These are phyloP conservation scores for Trichoderma pleuroti DNA, from an alignment of 2,329 filamentous ascomycete genomes.

Conservation along the genomic window DNA sequence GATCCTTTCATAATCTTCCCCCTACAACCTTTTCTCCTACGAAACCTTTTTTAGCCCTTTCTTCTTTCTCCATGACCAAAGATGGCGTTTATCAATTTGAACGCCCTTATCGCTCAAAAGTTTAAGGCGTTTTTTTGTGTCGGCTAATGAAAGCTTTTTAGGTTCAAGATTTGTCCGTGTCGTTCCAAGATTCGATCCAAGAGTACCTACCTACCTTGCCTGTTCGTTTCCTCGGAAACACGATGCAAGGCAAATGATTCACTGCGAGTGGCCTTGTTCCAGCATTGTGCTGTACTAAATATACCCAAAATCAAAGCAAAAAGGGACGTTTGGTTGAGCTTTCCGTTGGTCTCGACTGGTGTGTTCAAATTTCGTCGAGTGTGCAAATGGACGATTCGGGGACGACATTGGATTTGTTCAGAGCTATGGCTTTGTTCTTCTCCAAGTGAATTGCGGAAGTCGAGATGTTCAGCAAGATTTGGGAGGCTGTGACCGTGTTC, in stretches of 20 bases:
- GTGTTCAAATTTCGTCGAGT: not conserved
- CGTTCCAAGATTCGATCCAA: not conserved
- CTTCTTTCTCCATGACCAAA: not conserved
- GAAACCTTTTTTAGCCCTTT: not conserved
- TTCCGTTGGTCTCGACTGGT: not conserved
- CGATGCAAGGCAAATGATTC: not conserved
- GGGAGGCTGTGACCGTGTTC: not conserved
- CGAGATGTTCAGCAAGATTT: not conserved
- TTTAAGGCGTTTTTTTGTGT: not conserved
- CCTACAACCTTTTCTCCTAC: rapidly evolving
- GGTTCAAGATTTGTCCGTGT: not conserved
- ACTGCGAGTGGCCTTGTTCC: not conserved
- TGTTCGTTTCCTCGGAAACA: not conserved
- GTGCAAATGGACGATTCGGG: not conserved
- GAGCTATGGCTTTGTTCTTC: not conserved
- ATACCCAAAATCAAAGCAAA: not conserved
- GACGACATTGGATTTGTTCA: not conserved
- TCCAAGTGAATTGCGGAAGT: not conserved
- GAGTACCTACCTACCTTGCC: not conserved
- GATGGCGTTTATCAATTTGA: not conserved
- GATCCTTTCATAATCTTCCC: not conserved
- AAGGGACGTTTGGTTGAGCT: not conserved
- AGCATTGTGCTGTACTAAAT: not conserved
- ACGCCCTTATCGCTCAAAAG: not conserved
- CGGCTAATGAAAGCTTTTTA: not conserved